These are phyloP conservation scores for Digitaria exilis DNA, from an alignment of 202 grass and related monocot species.

Conservation along the genomic window DNA sequence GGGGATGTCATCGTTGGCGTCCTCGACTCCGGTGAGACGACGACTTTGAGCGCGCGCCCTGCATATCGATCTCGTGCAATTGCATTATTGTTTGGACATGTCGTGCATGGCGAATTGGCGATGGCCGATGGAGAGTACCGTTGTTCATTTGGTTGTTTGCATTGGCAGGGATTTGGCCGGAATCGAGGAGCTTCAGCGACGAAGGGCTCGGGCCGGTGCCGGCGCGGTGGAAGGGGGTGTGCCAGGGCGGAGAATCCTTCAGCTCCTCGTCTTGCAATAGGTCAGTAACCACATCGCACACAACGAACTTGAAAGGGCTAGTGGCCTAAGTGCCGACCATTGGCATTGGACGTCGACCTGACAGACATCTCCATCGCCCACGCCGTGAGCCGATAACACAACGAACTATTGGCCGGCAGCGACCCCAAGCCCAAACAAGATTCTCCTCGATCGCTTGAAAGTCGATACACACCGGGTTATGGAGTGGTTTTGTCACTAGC, in stretches of 20 bases:
- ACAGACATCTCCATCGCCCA: background rate
- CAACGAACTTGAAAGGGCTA: too few species aligned
- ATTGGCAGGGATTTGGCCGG: constrained; percentile 82
- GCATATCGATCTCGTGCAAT: too few species aligned
- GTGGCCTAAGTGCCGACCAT: background rate
- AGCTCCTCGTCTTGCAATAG: constrained; percentile 75
- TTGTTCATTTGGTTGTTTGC: background rate
- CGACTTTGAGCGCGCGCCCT: too few species aligned
- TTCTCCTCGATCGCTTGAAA: background rate
- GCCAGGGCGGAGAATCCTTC: constrained; percentile 75
- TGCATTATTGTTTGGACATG: background rate
- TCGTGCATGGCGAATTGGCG: background rate
- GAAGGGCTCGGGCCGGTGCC: constrained; percentile 67
- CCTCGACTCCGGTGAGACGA: constrained; percentile 84
- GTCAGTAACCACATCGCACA: constrained; percentile 6
- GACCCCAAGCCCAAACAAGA: background rate
- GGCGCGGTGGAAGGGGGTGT: constrained; percentile 72
- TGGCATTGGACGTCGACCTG: background rate
- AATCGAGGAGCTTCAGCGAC: constrained; percentile 83
- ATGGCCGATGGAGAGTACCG: too few species aligned
- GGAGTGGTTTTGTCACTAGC: background rate
- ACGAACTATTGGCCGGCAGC: background rate
- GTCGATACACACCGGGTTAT: background rate
- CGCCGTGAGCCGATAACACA: background rate
- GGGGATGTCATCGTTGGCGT: constrained; percentile 85